These are phyloP conservation scores for Sphagnum fallax DNA, from an alignment of 228 moss, liverwort and hornwort genomes.

Conservation along the genomic window DNA sequence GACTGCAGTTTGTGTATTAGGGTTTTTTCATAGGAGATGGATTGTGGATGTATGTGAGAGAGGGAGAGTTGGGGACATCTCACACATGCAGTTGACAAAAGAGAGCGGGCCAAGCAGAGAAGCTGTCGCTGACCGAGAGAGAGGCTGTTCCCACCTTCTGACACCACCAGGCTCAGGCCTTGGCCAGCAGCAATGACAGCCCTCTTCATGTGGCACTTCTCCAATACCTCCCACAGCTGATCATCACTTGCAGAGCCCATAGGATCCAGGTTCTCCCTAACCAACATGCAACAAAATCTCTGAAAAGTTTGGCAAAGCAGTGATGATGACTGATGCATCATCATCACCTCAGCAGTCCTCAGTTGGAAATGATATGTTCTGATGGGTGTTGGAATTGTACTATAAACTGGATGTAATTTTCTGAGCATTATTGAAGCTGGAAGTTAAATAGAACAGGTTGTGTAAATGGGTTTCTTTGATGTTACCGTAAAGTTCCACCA, in stretches of 20 bases:
- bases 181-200: constrained; percentile 29
- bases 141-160: constrained; percentile 80
- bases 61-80: constrained; percentile 6
- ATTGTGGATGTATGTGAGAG: background rate
- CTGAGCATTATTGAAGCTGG: no score
- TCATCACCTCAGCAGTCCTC: no score
- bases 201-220: constrained; percentile 57
- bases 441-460: no score
- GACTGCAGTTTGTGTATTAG: no score
- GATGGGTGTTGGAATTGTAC: no score
- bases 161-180: constrained; percentile 62
- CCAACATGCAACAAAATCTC: background rate
- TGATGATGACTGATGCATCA: no score
- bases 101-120: constrained; percentile 83
- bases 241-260: constrained; percentile 36
- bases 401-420: no score
- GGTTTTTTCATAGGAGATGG: no score
- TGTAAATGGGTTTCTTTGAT: no score
- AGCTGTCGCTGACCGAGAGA: constrained; percentile 95
- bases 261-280: constrained; percentile 86
- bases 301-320: background rate
- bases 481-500: constrained; percentile 78
- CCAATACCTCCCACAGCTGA: constrained; percentile 69
- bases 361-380: no score
- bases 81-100: constrained; percentile 69